A percentile compares a stretch with the other conserved stretches of the same genome.
phyloP scores from a whole-genome alignment of 129 eudicot genomes.

The Flaveria sonorensis region DNA sequence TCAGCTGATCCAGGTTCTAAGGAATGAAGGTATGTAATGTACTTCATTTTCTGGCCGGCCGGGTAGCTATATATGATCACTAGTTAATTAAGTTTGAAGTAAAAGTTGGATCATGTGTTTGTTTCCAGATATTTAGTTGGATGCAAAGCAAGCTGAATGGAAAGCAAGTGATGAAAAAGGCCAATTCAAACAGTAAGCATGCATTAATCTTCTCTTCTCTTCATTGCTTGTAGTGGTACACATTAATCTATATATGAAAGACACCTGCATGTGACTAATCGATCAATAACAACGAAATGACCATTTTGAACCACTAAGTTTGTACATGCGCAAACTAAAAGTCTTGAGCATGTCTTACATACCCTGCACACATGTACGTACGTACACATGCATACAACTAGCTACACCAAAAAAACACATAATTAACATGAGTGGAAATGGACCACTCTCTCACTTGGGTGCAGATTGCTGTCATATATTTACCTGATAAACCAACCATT shows the following conservation, averaged over 20 bases:
- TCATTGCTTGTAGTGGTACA: background rate
- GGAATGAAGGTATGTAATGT: background rate
- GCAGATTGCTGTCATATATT: slow-evolving; percentile 4
- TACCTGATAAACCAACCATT: slow-evolving; percentile 5
- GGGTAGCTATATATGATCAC: background rate
- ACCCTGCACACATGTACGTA: background rate
- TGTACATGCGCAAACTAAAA: background rate
- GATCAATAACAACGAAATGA: background rate
- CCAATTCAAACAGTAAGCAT: slow-evolving; percentile 43
- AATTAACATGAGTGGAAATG: slow-evolving; percentile 1
- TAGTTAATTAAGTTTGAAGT: background rate
- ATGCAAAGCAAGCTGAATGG: slow-evolving; percentile 60
- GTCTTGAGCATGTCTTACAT: background rate
- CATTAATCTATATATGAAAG: too few species aligned
- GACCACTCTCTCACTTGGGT: background rate
- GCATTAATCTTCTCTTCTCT: background rate
- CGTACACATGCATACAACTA: background rate
- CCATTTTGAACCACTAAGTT: background rate
- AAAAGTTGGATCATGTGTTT: background rate
- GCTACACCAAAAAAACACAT: background rate
- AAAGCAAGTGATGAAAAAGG: slow-evolving; percentile 38
- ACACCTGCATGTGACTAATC: background rate
- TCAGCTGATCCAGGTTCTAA: background rate
- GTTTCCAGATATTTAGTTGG: slow-evolving; percentile 68
- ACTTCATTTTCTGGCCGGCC: background rate